phyloP scores from a whole-genome alignment of 441 rosid genomes.

The Daphne laureola region DNA sequence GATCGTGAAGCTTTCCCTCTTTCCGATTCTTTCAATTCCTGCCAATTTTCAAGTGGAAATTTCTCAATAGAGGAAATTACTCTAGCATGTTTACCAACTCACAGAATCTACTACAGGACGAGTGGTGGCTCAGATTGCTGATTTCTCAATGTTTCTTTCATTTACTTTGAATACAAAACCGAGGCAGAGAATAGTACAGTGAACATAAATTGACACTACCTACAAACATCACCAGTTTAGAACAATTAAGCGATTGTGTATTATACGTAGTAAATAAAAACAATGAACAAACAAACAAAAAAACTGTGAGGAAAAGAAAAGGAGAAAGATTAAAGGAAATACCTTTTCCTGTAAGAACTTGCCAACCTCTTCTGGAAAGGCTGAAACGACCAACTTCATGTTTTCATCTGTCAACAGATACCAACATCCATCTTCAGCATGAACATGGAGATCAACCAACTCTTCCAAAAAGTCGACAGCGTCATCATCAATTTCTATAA shows the following conservation, averaged over 20 bases:
- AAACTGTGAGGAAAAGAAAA: too few relatives aligned
- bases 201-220: too few relatives aligned
- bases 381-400: slow-evolving; percentile 52
- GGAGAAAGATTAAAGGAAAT: slow-evolving; percentile 1
- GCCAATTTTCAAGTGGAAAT: slow-evolving; percentile 13
- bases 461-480: slow-evolving; percentile 43
- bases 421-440: slow-evolving; percentile 39
- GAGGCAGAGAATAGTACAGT: too few relatives aligned
- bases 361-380: slow-evolving; percentile 63
- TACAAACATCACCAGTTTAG: too few relatives aligned
- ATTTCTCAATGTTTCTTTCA: too few relatives aligned
- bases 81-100: too few relatives aligned
- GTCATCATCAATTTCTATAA: slow-evolving; percentile 46
- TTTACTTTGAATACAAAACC: too few relatives aligned
- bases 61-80: too few relatives aligned
- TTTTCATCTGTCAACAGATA: slow-evolving; percentile 70
- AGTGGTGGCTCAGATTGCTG: too few relatives aligned
- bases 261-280: neutral
- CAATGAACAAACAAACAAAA: neutral
- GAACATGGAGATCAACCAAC: slow-evolving; percentile 33
- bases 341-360: slow-evolving; percentile 66
- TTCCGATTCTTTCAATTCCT: slow-evolving; percentile 51
- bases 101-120: too few relatives aligned
- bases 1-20: slow-evolving; percentile 30
- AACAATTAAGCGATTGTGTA: neutral